Conservation (phyloP, 805 yeast species). For the Saccharomyces kudriavzevii region DNA sequence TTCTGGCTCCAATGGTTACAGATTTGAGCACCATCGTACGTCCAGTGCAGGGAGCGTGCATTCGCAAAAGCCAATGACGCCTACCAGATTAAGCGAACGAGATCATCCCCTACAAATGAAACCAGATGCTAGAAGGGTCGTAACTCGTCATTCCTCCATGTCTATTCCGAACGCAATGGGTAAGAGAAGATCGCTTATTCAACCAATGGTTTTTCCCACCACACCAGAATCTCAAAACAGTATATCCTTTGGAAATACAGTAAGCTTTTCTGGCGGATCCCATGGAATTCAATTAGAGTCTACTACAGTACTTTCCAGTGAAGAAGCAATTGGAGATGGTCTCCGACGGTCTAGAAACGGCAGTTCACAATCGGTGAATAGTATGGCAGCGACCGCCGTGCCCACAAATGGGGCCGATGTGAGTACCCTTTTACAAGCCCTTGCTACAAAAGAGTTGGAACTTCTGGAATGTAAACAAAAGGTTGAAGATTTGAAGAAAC, state of each 20-base stretch:
- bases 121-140: background rate
- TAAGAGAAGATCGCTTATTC: slow-evolving; percentile 23
- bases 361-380: slow-evolving; percentile 3
- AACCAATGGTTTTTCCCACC: slow-evolving; percentile 20
- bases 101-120: slow-evolving; percentile 5
- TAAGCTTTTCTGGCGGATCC: background rate
- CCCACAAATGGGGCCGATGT: slow-evolving; percentile 30
- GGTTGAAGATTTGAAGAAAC: slow-evolving; percentile 40
- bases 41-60: background rate
- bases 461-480: slow-evolving; percentile 55
- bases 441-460: slow-evolving; percentile 64
- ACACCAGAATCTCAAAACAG: slow-evolving; percentile 7
- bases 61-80: slow-evolving; percentile 15
- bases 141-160: background rate
- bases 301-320: background rate
- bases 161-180: slow-evolving; percentile 10
- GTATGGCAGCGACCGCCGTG: background rate
- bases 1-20: background rate
- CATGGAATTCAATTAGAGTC: background rate
- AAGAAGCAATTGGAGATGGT: background rate
- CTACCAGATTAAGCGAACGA: slow-evolving; percentile 12
- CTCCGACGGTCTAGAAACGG: background rate
- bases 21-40: background rate
- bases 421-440: slow-evolving; percentile 46
- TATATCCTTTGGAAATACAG: background rate